Evolutionary conservation across 23 red algal genomes (phyloP).

Genomic region (Gracilaria vermiculophylla): DNA sequence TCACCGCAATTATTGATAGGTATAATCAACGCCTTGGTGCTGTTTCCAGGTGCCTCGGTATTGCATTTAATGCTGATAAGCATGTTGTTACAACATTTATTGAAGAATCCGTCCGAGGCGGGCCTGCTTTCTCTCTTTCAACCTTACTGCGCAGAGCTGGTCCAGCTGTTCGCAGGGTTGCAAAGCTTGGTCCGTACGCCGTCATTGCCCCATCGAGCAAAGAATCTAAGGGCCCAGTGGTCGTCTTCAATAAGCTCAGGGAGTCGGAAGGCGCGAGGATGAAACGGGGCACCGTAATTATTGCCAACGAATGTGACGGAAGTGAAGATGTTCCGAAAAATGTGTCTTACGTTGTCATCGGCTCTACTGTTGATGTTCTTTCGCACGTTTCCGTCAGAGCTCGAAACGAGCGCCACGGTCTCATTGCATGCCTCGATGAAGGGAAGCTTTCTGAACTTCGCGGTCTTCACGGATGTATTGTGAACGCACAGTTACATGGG

Average conservation of each 20-base stretch:
- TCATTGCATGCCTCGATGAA: constrained; percentile 78
- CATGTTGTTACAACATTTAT: constrained; percentile 67
- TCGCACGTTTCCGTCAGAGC: constrained; percentile 88
- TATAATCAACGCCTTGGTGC: constrained; percentile 51
- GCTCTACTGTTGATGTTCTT: constrained; percentile 86
- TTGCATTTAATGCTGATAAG: constrained; percentile 65
- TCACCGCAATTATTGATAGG: constrained; percentile 80
- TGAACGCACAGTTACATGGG: constrained; percentile 61
- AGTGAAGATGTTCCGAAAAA: constrained; percentile 91
- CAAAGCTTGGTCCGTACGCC: constrained; percentile 73
- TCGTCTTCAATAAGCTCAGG: constrained; percentile 66
- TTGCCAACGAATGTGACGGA: constrained; percentile 77
- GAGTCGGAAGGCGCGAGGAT: constrained; percentile 66
- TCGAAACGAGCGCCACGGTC: constrained; percentile 85
- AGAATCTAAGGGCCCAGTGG: constrained; percentile 60
- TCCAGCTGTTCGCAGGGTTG: constrained; percentile 74
- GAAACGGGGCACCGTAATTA: constrained; percentile 71
- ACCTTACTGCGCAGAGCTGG: constrained; percentile 66
- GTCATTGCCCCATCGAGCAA: constrained; percentile 69
- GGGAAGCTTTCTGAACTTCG: constrained; percentile 63
- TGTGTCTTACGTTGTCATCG: constrained; percentile 74
- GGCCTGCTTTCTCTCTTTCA: constrained; percentile 70
- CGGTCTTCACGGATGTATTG: constrained; percentile 64
- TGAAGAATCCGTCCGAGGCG: constrained; percentile 86
- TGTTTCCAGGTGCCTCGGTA: constrained; percentile 58